These are phyloP conservation scores for Ophiosphaerella narmari DNA, from an alignment of 2,329 filamentous ascomycete genomes.

Conservation along the genomic window DNA sequence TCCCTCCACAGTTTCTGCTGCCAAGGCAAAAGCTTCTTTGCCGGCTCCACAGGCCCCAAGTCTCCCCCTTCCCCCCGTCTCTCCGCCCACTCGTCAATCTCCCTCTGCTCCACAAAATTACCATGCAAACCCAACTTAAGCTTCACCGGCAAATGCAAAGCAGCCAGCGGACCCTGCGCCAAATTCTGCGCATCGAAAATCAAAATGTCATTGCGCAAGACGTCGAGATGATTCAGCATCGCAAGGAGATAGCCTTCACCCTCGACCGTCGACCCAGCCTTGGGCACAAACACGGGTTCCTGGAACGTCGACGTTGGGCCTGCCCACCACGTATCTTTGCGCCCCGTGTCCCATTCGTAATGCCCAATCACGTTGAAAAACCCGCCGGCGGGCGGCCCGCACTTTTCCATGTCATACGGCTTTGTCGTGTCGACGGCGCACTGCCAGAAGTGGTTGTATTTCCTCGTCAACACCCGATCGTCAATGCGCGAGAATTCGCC, in stretches of 20 bases:
- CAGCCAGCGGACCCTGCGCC: conserved; percentile 45
- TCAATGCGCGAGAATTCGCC: conserved; percentile 54
- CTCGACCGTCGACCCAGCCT: conserved; percentile 47
- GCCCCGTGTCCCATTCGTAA: conserved; percentile 37
- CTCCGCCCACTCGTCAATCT: conserved; percentile 37
- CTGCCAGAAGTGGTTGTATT: conserved; percentile 49
- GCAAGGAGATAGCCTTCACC: conserved; percentile 58
- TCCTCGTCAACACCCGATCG: conserved; percentile 49
- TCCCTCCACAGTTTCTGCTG: conserved; percentile 31
- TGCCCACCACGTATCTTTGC: conserved; percentile 42
- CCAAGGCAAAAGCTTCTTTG: conserved; percentile 33
- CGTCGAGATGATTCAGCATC: conserved; percentile 49
- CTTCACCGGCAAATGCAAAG: conserved; percentile 48
- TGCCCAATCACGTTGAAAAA: conserved; percentile 42
- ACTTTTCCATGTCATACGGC: conserved; percentile 39
- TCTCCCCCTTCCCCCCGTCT: conserved; percentile 32
- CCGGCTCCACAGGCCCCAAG: conserved; percentile 28
- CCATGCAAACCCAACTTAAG: conserved; percentile 39
- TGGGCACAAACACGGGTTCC: conserved; percentile 60
- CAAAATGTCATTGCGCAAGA: conserved; percentile 48
- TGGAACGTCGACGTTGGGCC: conserved; percentile 54
- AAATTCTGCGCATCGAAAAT: conserved; percentile 51
- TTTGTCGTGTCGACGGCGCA: conserved; percentile 44
- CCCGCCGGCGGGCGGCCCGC: conserved; percentile 36
- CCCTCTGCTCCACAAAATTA: conserved; percentile 38